Evolutionary conservation across 2,329 filamentous ascomycete species (phyloP).

Genomic region (Cytospora mali): DNA sequence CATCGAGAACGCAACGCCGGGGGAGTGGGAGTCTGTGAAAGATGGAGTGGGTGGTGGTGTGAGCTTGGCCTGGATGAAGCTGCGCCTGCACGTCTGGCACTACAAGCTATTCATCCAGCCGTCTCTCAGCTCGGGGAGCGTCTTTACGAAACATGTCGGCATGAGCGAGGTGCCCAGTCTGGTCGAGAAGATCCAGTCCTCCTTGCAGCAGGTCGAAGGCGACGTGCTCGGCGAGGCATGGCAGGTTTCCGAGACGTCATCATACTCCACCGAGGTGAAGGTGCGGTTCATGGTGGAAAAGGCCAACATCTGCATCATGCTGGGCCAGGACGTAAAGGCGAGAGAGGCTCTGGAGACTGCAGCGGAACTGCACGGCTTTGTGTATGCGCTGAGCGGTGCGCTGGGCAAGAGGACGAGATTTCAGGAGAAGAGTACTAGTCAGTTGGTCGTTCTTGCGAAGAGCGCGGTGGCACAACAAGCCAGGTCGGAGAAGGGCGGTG

Average conservation of each 20-base stretch:
- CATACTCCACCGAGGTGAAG: conserved; percentile 52
- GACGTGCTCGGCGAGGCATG: conserved; percentile 38
- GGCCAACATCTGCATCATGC: conserved; percentile 79
- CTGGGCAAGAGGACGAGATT: conserved; percentile 84
- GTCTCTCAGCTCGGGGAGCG: conserved; percentile 54
- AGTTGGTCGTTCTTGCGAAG: conserved; percentile 87
- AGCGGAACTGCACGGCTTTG: conserved; percentile 67
- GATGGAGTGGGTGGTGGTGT: conserved; percentile 20
- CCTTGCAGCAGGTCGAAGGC: conserved; percentile 46
- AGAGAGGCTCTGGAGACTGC: conserved; percentile 71
- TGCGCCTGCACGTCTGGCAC: conserved; percentile 74
- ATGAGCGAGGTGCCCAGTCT: conserved; percentile 63
- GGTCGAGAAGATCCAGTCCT: conserved; percentile 50
- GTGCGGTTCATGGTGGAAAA: conserved; percentile 79
- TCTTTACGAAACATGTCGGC: conserved; percentile 58
- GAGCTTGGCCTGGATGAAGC: conserved; percentile 60
- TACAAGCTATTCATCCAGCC: conserved; percentile 63
- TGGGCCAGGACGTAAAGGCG: conserved; percentile 79
- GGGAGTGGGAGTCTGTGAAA: conserved; percentile 35
- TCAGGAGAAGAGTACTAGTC: conserved; percentile 78
- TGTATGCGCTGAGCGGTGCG: conserved; percentile 81
- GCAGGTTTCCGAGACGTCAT: conserved; percentile 29
- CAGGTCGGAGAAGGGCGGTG: conserved; percentile 27
- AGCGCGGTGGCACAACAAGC: conserved; percentile 54
- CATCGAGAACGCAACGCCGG: conserved; percentile 38